Conservation (phyloP, 1,139 yeast species). For the Wickerhamomyces sp. region DNA sequence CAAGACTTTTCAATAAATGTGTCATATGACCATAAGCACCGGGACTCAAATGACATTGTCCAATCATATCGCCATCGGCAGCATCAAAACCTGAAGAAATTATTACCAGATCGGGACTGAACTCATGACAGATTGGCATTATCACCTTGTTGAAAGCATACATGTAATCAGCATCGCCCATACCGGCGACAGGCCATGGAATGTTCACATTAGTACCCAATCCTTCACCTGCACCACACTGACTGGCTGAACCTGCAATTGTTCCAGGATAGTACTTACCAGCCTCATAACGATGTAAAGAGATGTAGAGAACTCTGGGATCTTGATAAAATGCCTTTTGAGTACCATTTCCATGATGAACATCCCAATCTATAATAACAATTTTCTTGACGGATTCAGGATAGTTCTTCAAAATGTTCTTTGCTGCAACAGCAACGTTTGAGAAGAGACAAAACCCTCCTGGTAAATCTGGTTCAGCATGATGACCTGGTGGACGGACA, state of each 20-base stretch:
- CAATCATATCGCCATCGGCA: constrained; percentile 96
- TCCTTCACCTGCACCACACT: constrained; percentile 82
- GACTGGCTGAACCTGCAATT: constrained; percentile 68
- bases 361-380: constrained; percentile 92
- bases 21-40: constrained; percentile 97
- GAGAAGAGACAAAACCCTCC: constrained; percentile 97
- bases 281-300: constrained; percentile 87
- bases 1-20: constrained; percentile 80
- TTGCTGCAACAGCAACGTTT: constrained; percentile 97
- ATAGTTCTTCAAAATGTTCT: constrained; percentile 70
- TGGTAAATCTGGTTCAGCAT: constrained; percentile 95
- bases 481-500: constrained; percentile 99
- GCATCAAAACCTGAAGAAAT: constrained; percentile 97
- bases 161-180: constrained; percentile 93
- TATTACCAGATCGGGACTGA: constrained; percentile 87
- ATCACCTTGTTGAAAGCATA: constrained; percentile 88
- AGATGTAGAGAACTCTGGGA: constrained; percentile 84
- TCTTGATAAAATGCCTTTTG: constrained; percentile 88
- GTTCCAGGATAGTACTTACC: constrained; percentile 96
- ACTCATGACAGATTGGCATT: constrained; percentile 85
- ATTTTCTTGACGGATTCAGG: constrained; percentile 87
- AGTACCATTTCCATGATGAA: constrained; percentile 98
- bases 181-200: constrained; percentile 93
- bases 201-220: constrained; percentile 84
- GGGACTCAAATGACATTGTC: constrained; percentile 96